phyloP scores from a whole-genome alignment of 2,329 filamentous ascomycete genomes.

The Leptographium radiaticola region DNA sequence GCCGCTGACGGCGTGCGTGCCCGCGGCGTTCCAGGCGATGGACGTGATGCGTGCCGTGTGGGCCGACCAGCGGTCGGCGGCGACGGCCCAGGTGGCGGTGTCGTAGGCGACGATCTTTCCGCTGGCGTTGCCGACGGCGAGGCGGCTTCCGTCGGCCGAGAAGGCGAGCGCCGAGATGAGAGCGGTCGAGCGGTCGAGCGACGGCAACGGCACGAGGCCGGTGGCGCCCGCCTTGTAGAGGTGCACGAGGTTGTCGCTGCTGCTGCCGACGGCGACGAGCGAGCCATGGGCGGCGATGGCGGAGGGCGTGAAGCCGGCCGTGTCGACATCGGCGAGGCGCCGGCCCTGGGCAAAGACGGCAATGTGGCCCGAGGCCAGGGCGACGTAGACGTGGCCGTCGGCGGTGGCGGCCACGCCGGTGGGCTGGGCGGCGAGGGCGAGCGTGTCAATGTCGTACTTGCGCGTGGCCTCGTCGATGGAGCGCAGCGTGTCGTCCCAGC shows the following conservation, averaged over 20 bases:
- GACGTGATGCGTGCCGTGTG: slow-evolving; percentile 45
- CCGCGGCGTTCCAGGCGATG: slow-evolving; percentile 63
- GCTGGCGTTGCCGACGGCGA: slow-evolving; percentile 71
- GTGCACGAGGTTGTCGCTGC: slow-evolving; percentile 55
- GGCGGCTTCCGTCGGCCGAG: slow-evolving; percentile 58
- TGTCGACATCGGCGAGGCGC: slow-evolving; percentile 43
- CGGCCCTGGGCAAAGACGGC: slow-evolving; percentile 47
- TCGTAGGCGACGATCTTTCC: slow-evolving; percentile 83
- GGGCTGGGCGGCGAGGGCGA: slow-evolving; percentile 66
- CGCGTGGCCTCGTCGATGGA: slow-evolving; percentile 61
- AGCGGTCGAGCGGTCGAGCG: slow-evolving; percentile 55
- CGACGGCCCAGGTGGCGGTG: slow-evolving; percentile 47
- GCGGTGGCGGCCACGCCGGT: slow-evolving; percentile 51
- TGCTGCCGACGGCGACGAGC: slow-evolving; percentile 59
- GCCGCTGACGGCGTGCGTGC: slow-evolving; percentile 70
- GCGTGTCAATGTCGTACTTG: slow-evolving; percentile 51
- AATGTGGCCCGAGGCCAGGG: slow-evolving; percentile 33
- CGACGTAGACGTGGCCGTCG: slow-evolving; percentile 41
- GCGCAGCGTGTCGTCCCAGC: slow-evolving; percentile 87
- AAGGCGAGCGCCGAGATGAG: slow-evolving; percentile 73
- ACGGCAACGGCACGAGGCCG: slow-evolving; percentile 37
- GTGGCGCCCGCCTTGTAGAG: slow-evolving; percentile 52
- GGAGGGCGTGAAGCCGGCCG: slow-evolving; percentile 49
- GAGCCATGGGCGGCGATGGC: slow-evolving; percentile 57
- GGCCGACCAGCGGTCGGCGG: slow-evolving; percentile 60